These are phyloP conservation scores for Mediolabrus comicus DNA, from an alignment of 108 stramenopile species.

Conservation along the genomic window DNA sequence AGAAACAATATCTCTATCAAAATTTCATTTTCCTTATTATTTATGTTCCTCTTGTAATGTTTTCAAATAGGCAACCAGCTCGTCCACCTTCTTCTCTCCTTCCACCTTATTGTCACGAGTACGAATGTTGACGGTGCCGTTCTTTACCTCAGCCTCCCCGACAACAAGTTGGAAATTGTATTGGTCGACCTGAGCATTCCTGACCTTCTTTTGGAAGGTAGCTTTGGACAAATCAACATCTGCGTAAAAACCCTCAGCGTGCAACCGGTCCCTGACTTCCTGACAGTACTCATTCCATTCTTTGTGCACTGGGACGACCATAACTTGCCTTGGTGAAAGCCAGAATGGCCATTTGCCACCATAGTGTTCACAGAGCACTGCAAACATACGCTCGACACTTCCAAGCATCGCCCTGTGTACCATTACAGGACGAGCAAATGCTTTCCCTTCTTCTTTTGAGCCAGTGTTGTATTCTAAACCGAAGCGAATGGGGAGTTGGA, in stretches of 20 bases:
- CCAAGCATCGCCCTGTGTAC: slow-evolving; percentile 99
- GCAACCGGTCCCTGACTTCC: slow-evolving; percentile 79
- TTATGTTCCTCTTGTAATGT: slow-evolving; percentile 41
- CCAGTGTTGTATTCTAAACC: slow-evolving; percentile 91
- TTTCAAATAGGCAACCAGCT: slow-evolving; percentile 77
- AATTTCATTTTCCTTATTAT: background rate
- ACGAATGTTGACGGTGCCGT: slow-evolving; percentile 90
- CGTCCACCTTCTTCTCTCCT: slow-evolving; percentile 90
- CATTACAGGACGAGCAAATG: slow-evolving; percentile 95
- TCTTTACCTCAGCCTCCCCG: slow-evolving; percentile 87
- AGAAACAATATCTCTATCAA: too few species aligned
- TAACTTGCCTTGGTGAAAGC: slow-evolving; percentile 97
- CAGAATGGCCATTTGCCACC: slow-evolving; percentile 99
- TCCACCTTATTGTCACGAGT: slow-evolving; percentile 90
- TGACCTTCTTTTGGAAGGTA: slow-evolving; percentile 98
- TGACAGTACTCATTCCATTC: slow-evolving; percentile 84
- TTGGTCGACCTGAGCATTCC: slow-evolving; percentile 93
- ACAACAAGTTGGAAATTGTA: slow-evolving; percentile 99
- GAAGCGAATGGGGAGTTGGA: slow-evolving; percentile 99
- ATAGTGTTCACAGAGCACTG: slow-evolving; percentile 98
- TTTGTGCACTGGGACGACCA: slow-evolving; percentile 94
- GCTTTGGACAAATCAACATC: slow-evolving; percentile 92
- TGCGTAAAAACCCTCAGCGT: slow-evolving; percentile 90
- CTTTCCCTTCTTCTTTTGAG: slow-evolving; percentile 78
- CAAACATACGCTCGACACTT: slow-evolving; percentile 98